Conservation (phyloP, 2,329 filamentous ascomycete species). For the Seiridium cupressi region DNA sequence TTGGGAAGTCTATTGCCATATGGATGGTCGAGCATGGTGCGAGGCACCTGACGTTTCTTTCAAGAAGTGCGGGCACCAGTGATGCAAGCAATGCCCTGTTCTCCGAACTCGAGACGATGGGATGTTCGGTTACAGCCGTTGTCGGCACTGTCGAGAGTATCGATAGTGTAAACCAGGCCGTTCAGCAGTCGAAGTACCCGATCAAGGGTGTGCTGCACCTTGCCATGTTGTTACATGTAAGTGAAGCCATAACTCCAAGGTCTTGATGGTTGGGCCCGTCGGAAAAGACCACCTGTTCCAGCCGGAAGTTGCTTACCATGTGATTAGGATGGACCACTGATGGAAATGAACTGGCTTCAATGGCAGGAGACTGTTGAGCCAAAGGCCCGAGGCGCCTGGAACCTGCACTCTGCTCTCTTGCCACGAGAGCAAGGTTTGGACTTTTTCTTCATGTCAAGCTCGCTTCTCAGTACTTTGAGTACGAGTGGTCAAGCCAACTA, state of each 20-base stretch:
- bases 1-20: conserved; percentile 12
- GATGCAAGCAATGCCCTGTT: conserved; percentile 6
- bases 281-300: no score
- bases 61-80: conserved; percentile 1
- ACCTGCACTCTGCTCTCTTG: conserved; percentile 20
- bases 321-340: no score
- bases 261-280: no score
- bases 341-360: conserved; percentile 18
- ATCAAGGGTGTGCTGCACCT: conserved; percentile 8
- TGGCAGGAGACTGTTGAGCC: conserved; percentile 21
- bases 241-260: background rate
- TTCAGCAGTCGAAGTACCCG: conserved; percentile 6
- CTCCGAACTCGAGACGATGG: conserved; percentile 13
- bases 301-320: no score
- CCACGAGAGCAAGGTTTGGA: conserved; percentile 2
- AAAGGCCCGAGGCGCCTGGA: conserved; percentile 29
- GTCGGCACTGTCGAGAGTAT: conserved; percentile 11
- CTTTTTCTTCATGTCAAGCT: conserved; percentile 24
- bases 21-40: conserved; percentile 19
- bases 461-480: conserved; percentile 19
- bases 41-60: conserved; percentile 14
- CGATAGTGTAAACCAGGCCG: conserved; percentile 9
- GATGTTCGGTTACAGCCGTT: conserved; percentile 11
- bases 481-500: conserved; percentile 27
- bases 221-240: conserved; percentile 23